phyloP scores from a whole-genome alignment of 2,329 filamentous ascomycete species.

The Epichloe gansuensis region DNA sequence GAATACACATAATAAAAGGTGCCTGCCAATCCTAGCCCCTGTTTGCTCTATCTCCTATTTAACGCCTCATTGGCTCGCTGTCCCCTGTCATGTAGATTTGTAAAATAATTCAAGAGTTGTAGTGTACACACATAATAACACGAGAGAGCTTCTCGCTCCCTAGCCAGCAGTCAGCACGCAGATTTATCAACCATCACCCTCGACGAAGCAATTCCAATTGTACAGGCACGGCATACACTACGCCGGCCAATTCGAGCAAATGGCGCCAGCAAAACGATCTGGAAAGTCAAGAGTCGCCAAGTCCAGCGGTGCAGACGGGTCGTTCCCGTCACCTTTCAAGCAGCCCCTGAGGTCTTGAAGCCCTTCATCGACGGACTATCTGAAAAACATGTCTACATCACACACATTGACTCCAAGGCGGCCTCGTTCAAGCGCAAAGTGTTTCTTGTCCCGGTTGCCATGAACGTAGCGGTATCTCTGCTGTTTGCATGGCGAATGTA shows the following conservation, averaged over 20 bases:
- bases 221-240: background rate
- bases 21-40: no score
- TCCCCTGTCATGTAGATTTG: no score
- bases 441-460: conserved; percentile 64
- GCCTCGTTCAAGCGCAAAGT: conserved; percentile 66
- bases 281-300: conserved; percentile 19
- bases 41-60: no score
- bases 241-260: conserved; percentile 3
- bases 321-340: conserved; percentile 54
- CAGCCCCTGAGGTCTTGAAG: conserved; percentile 49
- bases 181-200: background rate
- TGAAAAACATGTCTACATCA: conserved; percentile 63
- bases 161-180: background rate
- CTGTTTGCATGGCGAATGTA: conserved; percentile 59
- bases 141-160: no score
- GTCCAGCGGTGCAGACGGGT: conserved; percentile 15
- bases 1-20: no score
- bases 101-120: no score
- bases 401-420: conserved; percentile 66
- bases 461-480: conserved; percentile 57
- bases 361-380: conserved; percentile 57
- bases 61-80: no score
- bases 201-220: background rate
- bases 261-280: conserved; percentile 23
- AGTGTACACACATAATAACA: no score